Base-by-base conservation (phyloP, 345 rosid species). In the Hibiscus trionum region DNA sequence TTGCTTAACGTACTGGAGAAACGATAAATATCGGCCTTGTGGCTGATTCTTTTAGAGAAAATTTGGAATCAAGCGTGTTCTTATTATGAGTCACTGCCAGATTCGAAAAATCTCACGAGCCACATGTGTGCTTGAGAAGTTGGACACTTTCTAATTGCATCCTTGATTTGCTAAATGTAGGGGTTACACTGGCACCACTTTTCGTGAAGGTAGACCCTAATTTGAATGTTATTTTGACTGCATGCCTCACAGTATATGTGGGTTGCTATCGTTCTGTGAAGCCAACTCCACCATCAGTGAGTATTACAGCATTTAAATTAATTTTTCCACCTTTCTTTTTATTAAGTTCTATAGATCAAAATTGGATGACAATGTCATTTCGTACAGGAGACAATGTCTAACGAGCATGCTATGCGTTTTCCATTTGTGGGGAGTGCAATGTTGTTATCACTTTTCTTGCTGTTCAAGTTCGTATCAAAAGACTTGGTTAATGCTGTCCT, bases 251-350 rank as follows among this genome's bases (percentile, higher is more conserved):
- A 1, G 99, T 96, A 74, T 93, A 83, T 71, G 99, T 93, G 35
- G 99, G 99, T 60, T 93, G 99, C 82, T 91, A 90, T 73, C 92
- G 99, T 73, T 96, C 99, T 49, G 99, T 96, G 72, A 96, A 96
- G 85, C 90, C 97, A 64, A 80, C 97, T 37, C 99, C 98, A 17
- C 98, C 88, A 49, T 72, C 70, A 26, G 75, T 72, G 75, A 72
- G 75, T 62, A 31, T 63, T 24, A 29, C 5, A 61, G 35, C 33
- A 33, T 70, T 55, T 42, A 11, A 49, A 61, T 47, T 29, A 4
- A 29, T n/a, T 72, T 49, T 1, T 4, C 1, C 47, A 1, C 12
- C 49, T 8, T 21, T 61, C 11, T 61, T 47, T 61, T 47, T 59
- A 15, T 24, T 16, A 10, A 21, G 7, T 4, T 31, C n/a, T 46